These are phyloP conservation scores for Didymella segeticola DNA, from an alignment of 2,329 filamentous ascomycete genomes.

Conservation along the genomic window DNA sequence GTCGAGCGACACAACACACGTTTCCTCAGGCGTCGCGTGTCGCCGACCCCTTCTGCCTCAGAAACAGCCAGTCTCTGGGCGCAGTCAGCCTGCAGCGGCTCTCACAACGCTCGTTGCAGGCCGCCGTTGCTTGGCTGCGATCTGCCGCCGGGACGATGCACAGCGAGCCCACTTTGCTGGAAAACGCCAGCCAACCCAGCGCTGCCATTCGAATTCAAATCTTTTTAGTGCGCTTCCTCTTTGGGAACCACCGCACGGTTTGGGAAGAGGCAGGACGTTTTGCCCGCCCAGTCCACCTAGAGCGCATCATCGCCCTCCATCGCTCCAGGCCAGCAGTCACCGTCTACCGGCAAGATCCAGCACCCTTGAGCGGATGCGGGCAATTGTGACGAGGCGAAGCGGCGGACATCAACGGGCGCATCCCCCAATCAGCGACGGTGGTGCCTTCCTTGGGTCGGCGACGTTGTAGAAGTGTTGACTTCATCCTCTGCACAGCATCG, in stretches of 20 bases:
- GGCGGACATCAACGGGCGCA: conserved; percentile 20
- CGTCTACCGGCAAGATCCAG: conserved; percentile 17
- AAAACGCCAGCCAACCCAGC: conserved; percentile 19
- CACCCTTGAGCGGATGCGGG: conserved; percentile 21
- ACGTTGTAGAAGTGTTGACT: conserved; percentile 11
- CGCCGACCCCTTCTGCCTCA: conserved; percentile 1
- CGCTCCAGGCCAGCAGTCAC: conserved; percentile 16
- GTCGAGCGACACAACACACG: conserved; percentile 9
- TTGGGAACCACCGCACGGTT: conserved; percentile 24
- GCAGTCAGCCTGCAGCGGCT: conserved; percentile 17
- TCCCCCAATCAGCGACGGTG: conserved; percentile 8
- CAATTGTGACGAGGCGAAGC: conserved; percentile 17
- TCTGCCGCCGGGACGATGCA: conserved; percentile 30
- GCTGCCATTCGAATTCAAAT: conserved; percentile 31
- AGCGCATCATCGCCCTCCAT: conserved; percentile 13
- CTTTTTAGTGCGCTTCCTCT: conserved; percentile 15
- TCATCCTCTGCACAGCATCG: conserved; percentile 11
- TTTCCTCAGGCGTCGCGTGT: conserved; percentile 13
- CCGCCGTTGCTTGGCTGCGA: conserved; percentile 29
- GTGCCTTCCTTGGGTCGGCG: conserved; percentile 4
- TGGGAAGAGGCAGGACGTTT: conserved; percentile 27
- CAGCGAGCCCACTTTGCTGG: conserved; percentile 27
- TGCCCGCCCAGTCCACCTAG: conserved; percentile 12
- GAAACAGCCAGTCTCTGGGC: not conserved
- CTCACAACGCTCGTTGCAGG: conserved; percentile 17